A percentile compares a stretch with the other conserved stretches of the same genome.
phyloP scores from a whole-genome alignment of 2,329 filamentous ascomycete genomes.

The Eutypa lata region DNA sequence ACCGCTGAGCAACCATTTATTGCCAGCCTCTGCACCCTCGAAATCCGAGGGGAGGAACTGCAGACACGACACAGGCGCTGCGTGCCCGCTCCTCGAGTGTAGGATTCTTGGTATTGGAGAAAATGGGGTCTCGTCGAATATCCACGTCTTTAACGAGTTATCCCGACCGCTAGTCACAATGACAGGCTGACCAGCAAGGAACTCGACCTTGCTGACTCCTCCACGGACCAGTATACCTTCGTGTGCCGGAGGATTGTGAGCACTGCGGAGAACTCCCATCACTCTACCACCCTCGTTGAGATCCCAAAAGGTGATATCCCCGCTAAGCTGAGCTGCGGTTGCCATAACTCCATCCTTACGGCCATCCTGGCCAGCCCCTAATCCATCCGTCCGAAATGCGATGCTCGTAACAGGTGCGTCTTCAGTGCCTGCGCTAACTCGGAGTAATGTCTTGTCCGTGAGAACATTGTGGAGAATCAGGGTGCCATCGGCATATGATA shows the following conservation, averaged over 20 bases:
- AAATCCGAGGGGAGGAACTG: slow-evolving; percentile 85
- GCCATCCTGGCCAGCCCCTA: slow-evolving; percentile 85
- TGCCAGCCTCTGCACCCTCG: slow-evolving; percentile 81
- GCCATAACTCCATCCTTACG: slow-evolving; percentile 89
- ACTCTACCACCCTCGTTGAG: slow-evolving; percentile 84
- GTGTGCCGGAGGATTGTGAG: slow-evolving; percentile 72
- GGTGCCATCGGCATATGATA: slow-evolving; percentile 79
- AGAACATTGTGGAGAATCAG: slow-evolving; percentile 80
- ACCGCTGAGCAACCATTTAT: slow-evolving; percentile 92
- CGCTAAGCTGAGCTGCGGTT: slow-evolving; percentile 73
- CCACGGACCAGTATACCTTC: slow-evolving; percentile 58
- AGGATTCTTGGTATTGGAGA: slow-evolving; percentile 81
- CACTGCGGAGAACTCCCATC: slow-evolving; percentile 80
- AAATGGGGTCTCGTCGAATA: slow-evolving; percentile 90
- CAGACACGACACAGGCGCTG: slow-evolving; percentile 77
- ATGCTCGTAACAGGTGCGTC: slow-evolving; percentile 74
- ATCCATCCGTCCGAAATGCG: slow-evolving; percentile 83
- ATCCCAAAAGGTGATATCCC: slow-evolving; percentile 96
- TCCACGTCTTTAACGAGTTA: slow-evolving; percentile 94
- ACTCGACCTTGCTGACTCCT: slow-evolving; percentile 84
- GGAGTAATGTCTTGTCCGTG: slow-evolving; percentile 69
- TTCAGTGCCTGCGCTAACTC: slow-evolving; percentile 63
- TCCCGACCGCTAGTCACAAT: slow-evolving; percentile 88
- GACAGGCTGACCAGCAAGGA: slow-evolving; percentile 83
- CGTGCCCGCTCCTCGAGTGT: slow-evolving; percentile 84